Evolutionary conservation across 2,329 filamentous ascomycete genomes (phyloP).

Genomic region (Fusarium nematophilum): DNA sequence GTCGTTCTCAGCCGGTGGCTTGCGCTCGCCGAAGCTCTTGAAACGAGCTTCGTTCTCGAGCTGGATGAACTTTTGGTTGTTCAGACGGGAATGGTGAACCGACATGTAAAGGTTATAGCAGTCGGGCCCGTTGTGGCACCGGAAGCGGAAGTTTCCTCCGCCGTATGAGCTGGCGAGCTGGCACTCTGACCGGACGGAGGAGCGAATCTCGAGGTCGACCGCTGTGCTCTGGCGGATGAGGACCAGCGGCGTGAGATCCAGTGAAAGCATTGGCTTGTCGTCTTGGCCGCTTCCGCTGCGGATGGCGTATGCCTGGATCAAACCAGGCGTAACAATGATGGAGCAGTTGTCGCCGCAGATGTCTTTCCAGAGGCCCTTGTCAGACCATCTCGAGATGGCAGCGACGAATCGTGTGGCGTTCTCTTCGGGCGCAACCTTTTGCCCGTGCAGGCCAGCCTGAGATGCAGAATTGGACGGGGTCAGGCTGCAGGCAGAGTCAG

Average conservation of each 20-base stretch:
- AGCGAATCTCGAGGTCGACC: slow-evolving; percentile 93
- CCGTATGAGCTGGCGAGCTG: slow-evolving; percentile 73
- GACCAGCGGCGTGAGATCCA: slow-evolving; percentile 92
- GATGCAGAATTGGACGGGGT: slow-evolving; percentile 86
- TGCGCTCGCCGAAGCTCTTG: slow-evolving; percentile 75
- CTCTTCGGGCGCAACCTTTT: slow-evolving; percentile 49
- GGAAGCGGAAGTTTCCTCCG: slow-evolving; percentile 86
- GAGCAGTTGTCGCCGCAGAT: slow-evolving; percentile 63
- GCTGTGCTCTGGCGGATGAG: slow-evolving; percentile 90
- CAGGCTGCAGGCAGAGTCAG: slow-evolving; percentile 69
- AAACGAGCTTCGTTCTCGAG: slow-evolving; percentile 74
- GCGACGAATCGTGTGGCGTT: slow-evolving; percentile 62
- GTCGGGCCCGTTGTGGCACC: slow-evolving; percentile 79
- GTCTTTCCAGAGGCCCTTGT: slow-evolving; percentile 71
- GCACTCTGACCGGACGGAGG: slow-evolving; percentile 79
- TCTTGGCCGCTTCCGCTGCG: slow-evolving; percentile 48
- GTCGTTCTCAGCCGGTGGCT: slow-evolving; percentile 61
- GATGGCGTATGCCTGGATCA: slow-evolving; percentile 67
- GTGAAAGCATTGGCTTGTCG: slow-evolving; percentile 68
- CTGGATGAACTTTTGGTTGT: slow-evolving; percentile 88
- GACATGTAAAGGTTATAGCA: slow-evolving; percentile 85
- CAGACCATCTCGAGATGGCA: slow-evolving; percentile 71
- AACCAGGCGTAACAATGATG: slow-evolving; percentile 67
- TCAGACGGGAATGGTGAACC: slow-evolving; percentile 88
- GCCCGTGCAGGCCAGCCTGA: slow-evolving; percentile 72